Base-by-base conservation (phyloP, 768 basidiomycete genomes). In the Rhodotorula toruloides region DNA sequence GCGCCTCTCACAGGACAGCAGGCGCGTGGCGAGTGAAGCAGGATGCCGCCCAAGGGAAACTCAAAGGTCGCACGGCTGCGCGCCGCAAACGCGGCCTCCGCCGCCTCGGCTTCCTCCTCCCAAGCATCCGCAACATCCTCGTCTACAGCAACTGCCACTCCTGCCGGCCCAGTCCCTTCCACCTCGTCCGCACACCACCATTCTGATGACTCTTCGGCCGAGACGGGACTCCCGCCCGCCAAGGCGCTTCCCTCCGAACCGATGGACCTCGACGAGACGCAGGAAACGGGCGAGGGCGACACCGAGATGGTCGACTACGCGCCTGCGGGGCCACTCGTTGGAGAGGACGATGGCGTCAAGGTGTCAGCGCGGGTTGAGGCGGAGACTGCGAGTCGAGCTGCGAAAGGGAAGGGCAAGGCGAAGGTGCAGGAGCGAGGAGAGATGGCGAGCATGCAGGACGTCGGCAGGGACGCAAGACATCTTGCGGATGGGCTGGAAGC, bases 201-300 rank as follows among this genome's bases (percentile, higher is more conserved):
- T n/a, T n/a, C n/a, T n/a, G n/a, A n/a, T n/a, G n/a, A n/a, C n/a
- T n/a, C n/a, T n/a, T n/a, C n/a, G n/a, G n/a, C n/a, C n/a, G n/a
- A n/a, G 50, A 32, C 34, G 34, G 16, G 12, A 8, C 37, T 70
- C 47, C 68, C 68, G 0, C 53, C 64, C n/a, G 68, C 68, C 37
- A 52, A 46, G 11, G 27, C 63, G 2, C 68, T 70, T 36, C 64
- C 68, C 25, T 55, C 68, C 8, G 64, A 70, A 39, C 68, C 68
- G 25, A 70, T 70, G 68, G 68, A 65, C 47, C 60, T 70, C 56
- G 64, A 70, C 64, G 56, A 65, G 36, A 62, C 61, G 9, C 17
- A n/a, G 11, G 59, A 62, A 13, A 42, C 47, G 22, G 68, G 68
- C 34, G 61, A 65, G 34, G 64, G 64, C n/a, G 64, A 70, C 53